Conservation (phyloP, 768 basidiomycete genomes). For the Melanogaster broomeanus region DNA sequence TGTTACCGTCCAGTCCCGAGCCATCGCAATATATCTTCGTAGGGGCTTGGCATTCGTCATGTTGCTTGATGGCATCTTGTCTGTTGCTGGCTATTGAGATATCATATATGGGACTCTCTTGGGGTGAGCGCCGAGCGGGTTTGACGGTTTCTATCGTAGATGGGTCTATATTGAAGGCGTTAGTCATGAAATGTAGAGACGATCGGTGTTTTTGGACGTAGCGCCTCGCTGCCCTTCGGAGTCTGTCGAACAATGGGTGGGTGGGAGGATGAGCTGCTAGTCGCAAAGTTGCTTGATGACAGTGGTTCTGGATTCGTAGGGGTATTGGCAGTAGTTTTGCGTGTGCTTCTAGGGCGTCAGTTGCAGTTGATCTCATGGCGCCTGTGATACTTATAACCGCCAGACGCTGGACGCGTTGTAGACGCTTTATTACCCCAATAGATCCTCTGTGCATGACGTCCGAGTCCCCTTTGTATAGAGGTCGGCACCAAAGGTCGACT, state of each 20-base stretch:
- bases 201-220: background rate
- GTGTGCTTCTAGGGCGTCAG: constrained; percentile 11
- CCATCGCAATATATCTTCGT: constrained; percentile 12
- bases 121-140: background rate
- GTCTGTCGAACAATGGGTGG: background rate
- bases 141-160: background rate
- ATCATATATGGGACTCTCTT: background rate
- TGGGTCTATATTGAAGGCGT: background rate
- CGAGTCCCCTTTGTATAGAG: background rate
- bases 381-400: constrained; percentile 11
- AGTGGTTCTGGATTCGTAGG: background rate
- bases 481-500: constrained; percentile 9
- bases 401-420: background rate
- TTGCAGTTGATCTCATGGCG: constrained; percentile 14
- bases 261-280: background rate
- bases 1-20: constrained; percentile 16
- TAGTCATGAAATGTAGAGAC: background rate
- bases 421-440: background rate
- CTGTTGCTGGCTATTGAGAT: background rate
- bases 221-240: background rate
- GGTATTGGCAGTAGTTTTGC: background rate
- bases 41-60: background rate
- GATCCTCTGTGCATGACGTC: background rate
- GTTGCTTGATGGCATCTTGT: background rate
- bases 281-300: background rate